Evolutionary conservation across 1,284 basidiomycete genomes (phyloP), one percentile per base, ranked within the genome.

Genomic region (Mrakiaceae sp.): DNA sequence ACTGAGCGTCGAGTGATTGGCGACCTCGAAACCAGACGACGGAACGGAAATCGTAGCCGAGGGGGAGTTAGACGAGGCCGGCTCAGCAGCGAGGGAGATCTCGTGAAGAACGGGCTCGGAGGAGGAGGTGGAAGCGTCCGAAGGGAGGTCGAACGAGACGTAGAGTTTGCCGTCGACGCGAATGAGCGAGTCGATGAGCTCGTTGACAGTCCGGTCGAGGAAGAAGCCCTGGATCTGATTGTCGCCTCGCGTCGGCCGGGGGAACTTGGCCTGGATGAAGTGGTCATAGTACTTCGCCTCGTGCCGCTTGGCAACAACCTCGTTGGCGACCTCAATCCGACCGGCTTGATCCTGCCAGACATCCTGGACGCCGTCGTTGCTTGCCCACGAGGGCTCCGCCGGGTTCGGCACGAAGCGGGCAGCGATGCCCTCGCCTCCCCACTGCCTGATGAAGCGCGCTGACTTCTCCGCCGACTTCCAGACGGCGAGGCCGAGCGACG

Each of bases 401-500:
- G 39, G 6, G 11, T 50, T 16, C n/a, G 63, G 63, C n/a, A 57
- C 43, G 27, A 66, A 58, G 16, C 64, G 40, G 12, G 59, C n/a
- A 5, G 54, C 50, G n/a, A 55, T 58, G 10, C 48, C 55, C 55
- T 62, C 60, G 46, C 64, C 64, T 16, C 64, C 64, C 64, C 64
- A 66, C 27, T 53, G 46, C 27, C 64, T 46, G n/a, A 66, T 27
- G 57, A 66, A 66, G 40, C 64, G n/a, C 27, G 64, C 60, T 14
- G 47, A 10, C 16, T 51, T 52, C 27, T 66, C 64, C 27, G 60
- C 60, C 12, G 57, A 58, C 48, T 66, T 66, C 60, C 60, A 66
- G 1, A 62, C 60, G 40, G 64, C 55, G n/a, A 66, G 42, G n/a
- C 64, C 64, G 50, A 66, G 64, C 48, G 43, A 44, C n/a, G 59